phyloP scores from a whole-genome alignment of 306 rosid genomes.

The Begonia fuchsioides region DNA sequence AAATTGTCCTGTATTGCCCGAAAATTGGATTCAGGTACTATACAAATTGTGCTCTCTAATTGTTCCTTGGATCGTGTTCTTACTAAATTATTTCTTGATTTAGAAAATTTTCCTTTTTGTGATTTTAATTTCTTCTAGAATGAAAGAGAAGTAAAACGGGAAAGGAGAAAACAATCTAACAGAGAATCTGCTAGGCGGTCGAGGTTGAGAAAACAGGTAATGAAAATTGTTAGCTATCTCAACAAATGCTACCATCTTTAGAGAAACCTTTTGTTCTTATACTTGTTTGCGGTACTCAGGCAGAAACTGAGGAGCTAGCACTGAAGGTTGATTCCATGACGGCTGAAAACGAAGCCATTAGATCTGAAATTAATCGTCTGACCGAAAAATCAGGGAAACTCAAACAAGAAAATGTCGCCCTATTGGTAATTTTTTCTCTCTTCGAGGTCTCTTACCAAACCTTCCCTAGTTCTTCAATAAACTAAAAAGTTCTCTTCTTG shows the following conservation, averaged over 20 bases:
- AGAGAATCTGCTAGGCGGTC: slow-evolving; percentile 98
- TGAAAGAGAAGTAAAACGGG: slow-evolving; percentile 81
- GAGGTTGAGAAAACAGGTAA: slow-evolving; percentile 95
- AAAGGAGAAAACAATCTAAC: slow-evolving; percentile 92
- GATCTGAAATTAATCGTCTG: slow-evolving; percentile 50
- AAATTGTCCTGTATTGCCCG: slow-evolving; percentile 47
- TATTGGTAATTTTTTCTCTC: slow-evolving; percentile 27
- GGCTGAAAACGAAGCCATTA: slow-evolving; percentile 43
- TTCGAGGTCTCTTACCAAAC: neutral
- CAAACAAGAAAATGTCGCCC: slow-evolving; percentile 54
- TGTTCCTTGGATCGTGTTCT: neutral
- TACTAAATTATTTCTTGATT: neutral
- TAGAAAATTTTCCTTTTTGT: neutral
- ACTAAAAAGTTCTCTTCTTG: slow-evolving; percentile 3
- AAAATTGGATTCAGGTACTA: slow-evolving; percentile 54
- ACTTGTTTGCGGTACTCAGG: slow-evolving; percentile 24
- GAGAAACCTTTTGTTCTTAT: neutral
- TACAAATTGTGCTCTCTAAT: neutral
- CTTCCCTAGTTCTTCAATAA: slow-evolving; percentile 8
- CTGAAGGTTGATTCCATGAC: slow-evolving; percentile 48
- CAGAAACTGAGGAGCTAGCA: slow-evolving; percentile 78
- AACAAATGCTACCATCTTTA: too few relatives aligned
- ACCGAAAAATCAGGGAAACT: slow-evolving; percentile 52
- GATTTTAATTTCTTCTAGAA: slow-evolving; percentile 31
- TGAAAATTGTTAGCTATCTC: neutral